phyloP scores from a whole-genome alignment of 2,329 filamentous ascomycete species.

The Penicillium vulpinum region DNA sequence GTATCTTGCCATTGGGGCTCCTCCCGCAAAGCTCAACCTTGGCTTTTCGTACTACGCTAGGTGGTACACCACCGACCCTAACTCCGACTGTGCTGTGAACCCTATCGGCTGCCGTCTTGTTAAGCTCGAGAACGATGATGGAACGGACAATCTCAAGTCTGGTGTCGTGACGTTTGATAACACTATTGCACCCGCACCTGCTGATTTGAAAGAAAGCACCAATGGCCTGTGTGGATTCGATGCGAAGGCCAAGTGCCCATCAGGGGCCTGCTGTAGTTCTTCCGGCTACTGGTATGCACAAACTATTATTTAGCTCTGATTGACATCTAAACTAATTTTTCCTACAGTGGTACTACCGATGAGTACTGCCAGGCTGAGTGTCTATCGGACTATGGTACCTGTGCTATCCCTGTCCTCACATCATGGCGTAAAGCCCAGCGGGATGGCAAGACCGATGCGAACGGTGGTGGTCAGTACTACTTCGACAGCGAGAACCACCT shows the following conservation, averaged over 20 bases:
- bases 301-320: neutral
- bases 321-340: constrained; percentile 15
- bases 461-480: constrained; percentile 66
- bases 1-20: constrained; percentile 60
- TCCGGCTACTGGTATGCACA: constrained; percentile 38
- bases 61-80: constrained; percentile 60
- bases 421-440: constrained; percentile 60
- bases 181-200: constrained; percentile 26
- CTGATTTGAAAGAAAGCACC: constrained; percentile 25
- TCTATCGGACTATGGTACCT: constrained; percentile 41
- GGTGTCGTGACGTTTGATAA: constrained; percentile 53
- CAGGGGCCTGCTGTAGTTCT: constrained; percentile 37
- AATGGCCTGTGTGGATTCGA: constrained; percentile 38
- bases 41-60: constrained; percentile 71
- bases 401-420: constrained; percentile 51
- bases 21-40: constrained; percentile 59
- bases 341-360: constrained; percentile 31
- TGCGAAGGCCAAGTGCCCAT: constrained; percentile 31
- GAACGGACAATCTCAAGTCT: constrained; percentile 58
- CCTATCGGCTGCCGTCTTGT: constrained; percentile 62
- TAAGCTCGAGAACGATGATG: constrained; percentile 60
- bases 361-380: constrained; percentile 37
- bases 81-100: constrained; percentile 46
- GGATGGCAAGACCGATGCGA: constrained; percentile 57
- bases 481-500: constrained; percentile 60